Base-by-base conservation (phyloP, 2,329 filamentous ascomycete species). In the Aspergillus sclerotialis region DNA sequence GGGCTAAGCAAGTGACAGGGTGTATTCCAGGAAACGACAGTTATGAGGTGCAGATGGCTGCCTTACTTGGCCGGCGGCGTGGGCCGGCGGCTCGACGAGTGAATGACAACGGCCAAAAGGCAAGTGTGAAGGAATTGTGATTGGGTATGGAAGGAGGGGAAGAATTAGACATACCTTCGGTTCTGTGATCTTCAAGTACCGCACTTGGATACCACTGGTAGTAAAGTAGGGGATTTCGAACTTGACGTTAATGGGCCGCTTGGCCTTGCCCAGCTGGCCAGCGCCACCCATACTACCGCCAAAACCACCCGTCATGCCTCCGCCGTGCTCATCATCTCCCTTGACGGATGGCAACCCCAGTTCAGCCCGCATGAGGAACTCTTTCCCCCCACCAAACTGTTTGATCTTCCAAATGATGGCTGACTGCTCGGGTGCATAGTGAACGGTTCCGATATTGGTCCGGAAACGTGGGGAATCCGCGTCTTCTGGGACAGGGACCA, bases 211-310 rank as follows among this genome's bases (percentile, higher is more conserved):
- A 45, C 92, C 92, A 67, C 85, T 93, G 3, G 93, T 98, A n/a
- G 92, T 98, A 61, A 98, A 98, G 67, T 98, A 98, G n/a, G 92
- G 92, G 57, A 98, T 98, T 70, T 98, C 92, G 61, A 98, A 98
- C 70, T 98, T 98, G 69, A 98, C 92, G 63, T 89, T 90, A 55
- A 98, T 98, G 1, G 92, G 92, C 49, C 92, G 73, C 74, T 96
- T 98, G 13, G 85, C 85, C 69, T 96, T 96, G 38, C 79, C 81
- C 13, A 65, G 67, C 4, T 79, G 74, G n/a, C 76, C 80, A 17
- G 92, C 78, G 45, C 90, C 90, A 39, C 90, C 90, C 89, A 95
- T 95, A 58, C 87, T 94, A 13, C 90, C 90, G 43, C 90, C 90
- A 53, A 95, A 95, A 1, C 90, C 90, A 53, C 90, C 90, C 48